Percentiles rank a stretch among this genome's conserved stretches.
Evolutionary conservation across 768 basidiomycete species (phyloP).

Genomic region (Suillus luteus): DNA sequence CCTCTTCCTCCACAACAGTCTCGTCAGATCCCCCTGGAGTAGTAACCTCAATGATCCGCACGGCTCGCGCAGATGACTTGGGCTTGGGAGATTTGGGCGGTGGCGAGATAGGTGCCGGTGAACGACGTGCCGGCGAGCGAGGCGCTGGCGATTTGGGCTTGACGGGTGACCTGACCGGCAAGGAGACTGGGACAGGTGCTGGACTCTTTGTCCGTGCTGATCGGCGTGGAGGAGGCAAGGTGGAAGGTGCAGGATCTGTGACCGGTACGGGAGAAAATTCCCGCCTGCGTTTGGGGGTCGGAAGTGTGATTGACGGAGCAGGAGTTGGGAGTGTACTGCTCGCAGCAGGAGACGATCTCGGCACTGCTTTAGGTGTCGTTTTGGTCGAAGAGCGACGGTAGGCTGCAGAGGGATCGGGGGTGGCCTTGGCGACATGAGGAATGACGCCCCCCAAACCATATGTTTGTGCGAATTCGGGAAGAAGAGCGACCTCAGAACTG

Average conservation of each 20-base stretch:
- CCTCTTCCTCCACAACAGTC: conserved; percentile 67
- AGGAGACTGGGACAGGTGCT: conserved; percentile 26
- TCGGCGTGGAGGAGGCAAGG: conserved; percentile 44
- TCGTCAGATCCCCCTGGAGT: conserved; percentile 62
- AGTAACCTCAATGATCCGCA: conserved; percentile 35
- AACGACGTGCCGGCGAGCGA: conserved; percentile 33
- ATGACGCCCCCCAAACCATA: conserved; percentile 69
- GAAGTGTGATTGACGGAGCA: conserved; percentile 41
- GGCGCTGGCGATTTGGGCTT: conserved; percentile 35
- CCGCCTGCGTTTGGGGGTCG: conserved; percentile 63
- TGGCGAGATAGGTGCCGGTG: conserved; percentile 35
- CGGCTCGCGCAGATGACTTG: conserved; percentile 21
- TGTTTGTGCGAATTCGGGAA: conserved; percentile 54
- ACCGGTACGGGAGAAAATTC: conserved; percentile 51
- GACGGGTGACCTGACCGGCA: not conserved
- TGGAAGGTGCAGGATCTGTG: conserved; percentile 20
- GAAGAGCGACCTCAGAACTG: conserved; percentile 59
- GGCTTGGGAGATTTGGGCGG: conserved; percentile 39
- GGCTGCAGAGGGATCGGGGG: conserved; percentile 73
- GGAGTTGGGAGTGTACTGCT: conserved; percentile 35
- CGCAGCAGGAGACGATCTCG: conserved; percentile 32
- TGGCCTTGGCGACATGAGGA: conserved; percentile 64
- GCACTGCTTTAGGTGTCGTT: conserved; percentile 31
- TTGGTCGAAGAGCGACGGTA: conserved; percentile 73
- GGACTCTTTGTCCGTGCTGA: conserved; percentile 47